Evolutionary conservation across 352 stramenopile genomes (phyloP).

Genomic region (Pythium pyrilobum): DNA sequence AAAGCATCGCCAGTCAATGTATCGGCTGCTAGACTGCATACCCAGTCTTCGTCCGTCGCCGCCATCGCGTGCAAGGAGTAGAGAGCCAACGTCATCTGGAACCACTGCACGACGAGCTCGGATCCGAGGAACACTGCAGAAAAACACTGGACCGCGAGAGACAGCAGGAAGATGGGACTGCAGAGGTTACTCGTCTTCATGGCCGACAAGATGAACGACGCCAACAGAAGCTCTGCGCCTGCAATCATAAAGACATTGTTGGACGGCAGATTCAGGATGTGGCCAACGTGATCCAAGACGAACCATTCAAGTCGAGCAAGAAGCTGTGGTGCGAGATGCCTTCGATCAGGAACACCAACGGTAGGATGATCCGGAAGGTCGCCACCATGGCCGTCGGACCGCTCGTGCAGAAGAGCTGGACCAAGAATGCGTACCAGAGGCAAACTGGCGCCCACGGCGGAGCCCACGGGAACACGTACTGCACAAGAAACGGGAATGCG

Average conservation of each 20-base stretch:
- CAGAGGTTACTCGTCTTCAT: conserved; percentile 84
- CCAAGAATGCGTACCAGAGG: conserved; percentile 87
- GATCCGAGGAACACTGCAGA: conserved; percentile 80
- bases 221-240: conserved; percentile 74
- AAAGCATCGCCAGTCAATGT: too few species aligned
- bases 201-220: conserved; percentile 82
- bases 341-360: conserved; percentile 82
- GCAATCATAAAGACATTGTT: conserved; percentile 9
- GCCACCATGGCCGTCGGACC: conserved; percentile 81
- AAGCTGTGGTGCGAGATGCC: conserved; percentile 88
- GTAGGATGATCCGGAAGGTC: conserved; percentile 78
- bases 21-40: conserved; percentile 19
- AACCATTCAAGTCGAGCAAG: conserved; percentile 86
- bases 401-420: conserved; percentile 84
- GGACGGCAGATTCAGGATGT: background rate
- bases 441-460: conserved; percentile 85
- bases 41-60: conserved; percentile 69
- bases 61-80: conserved; percentile 82
- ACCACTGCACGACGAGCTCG: conserved; percentile 79
- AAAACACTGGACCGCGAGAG: conserved; percentile 65
- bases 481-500: conserved; percentile 80
- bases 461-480: conserved; percentile 86
- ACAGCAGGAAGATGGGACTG: conserved; percentile 81
- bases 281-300: conserved; percentile 4
- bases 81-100: conserved; percentile 74